phyloP scores from a whole-genome alignment of 2,329 filamentous ascomycete species.

The Lachnellula hyalina region DNA sequence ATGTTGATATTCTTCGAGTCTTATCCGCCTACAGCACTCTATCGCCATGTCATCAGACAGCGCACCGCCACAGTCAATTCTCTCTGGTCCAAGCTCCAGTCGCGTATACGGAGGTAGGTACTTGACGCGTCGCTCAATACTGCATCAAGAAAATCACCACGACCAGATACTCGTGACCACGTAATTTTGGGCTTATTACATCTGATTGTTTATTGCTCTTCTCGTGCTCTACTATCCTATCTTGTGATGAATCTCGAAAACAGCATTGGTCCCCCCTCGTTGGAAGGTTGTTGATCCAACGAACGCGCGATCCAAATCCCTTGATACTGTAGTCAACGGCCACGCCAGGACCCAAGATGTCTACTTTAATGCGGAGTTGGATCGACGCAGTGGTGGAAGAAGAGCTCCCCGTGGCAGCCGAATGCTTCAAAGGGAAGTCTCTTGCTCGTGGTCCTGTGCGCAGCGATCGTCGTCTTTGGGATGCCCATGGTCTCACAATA shows the following conservation, averaged over 20 bases:
- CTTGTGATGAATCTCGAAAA: no score
- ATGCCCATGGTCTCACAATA: neutral
- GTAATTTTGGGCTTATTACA: no score
- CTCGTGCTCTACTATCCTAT: no score
- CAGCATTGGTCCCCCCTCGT: neutral
- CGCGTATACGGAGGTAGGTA: no score
- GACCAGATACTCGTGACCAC: no score
- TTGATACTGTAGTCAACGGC: neutral
- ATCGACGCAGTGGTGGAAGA: neutral
- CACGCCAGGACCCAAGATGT: neutral
- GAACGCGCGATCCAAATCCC: neutral
- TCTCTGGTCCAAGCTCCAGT: no score
- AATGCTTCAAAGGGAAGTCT: neutral
- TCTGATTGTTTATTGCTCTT: no score
- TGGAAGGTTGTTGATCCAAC: neutral
- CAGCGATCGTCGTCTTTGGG: neutral
- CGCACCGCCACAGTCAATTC: no score
- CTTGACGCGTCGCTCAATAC: no score
- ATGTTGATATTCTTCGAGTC: neutral
- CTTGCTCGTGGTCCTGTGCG: neutral
- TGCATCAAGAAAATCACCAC: no score
- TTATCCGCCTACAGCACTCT: no score
- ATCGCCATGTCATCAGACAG: no score
- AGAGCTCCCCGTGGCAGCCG: neutral
- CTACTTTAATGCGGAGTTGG: neutral